Percentiles rank a stretch among this genome's conserved stretches.
These are phyloP conservation scores for Sequoia sempervirens DNA, from an alignment of 75 land plant genomes.

Conservation along the genomic window DNA sequence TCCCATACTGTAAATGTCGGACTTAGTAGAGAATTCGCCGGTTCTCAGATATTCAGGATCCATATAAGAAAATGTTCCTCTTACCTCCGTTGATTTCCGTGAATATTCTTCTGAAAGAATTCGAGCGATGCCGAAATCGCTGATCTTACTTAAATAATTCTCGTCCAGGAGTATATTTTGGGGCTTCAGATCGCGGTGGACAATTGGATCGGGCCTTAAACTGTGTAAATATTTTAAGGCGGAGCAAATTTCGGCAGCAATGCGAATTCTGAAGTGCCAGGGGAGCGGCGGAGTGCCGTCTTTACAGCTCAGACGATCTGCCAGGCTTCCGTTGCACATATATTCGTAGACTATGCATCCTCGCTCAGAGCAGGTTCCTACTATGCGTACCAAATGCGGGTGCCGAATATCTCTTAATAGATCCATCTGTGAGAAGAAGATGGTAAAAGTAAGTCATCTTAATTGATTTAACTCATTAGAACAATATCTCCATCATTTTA, in stretches of 20 bases:
- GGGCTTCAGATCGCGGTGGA: constrained; percentile 83
- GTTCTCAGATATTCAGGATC: constrained; percentile 61
- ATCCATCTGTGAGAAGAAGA: constrained; percentile 36
- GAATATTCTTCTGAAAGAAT: constrained; percentile 11
- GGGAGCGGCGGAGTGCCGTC: constrained; percentile 39
- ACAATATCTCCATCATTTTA: not conserved
- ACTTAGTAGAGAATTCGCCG: constrained; percentile 56
- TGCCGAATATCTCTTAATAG: constrained; percentile 52
- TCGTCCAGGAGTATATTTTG: constrained; percentile 68
- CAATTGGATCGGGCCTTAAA: constrained; percentile 38
- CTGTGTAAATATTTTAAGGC: constrained; percentile 66
- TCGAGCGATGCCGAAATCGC: constrained; percentile 60
- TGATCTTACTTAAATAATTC: constrained; percentile 51
- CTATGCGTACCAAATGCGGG: constrained; percentile 56
- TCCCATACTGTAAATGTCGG: constrained; percentile 80
- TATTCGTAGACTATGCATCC: constrained; percentile 63
- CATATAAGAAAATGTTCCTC: constrained; percentile 63
- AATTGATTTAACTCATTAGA: not conserved
- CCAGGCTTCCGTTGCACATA: constrained; percentile 60
- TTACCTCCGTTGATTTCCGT: constrained; percentile 27
- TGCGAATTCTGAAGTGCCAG: constrained; percentile 59
- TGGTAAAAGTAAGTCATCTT: not conserved
- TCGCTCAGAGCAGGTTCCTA: constrained; percentile 67
- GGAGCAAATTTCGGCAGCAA: constrained; percentile 54
- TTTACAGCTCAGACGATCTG: constrained; percentile 50